Percentiles rank a stretch among this genome's conserved stretches.
phyloP scores from a whole-genome alignment of 2,329 filamentous ascomycete genomes.

The Aureobasidium musti region DNA sequence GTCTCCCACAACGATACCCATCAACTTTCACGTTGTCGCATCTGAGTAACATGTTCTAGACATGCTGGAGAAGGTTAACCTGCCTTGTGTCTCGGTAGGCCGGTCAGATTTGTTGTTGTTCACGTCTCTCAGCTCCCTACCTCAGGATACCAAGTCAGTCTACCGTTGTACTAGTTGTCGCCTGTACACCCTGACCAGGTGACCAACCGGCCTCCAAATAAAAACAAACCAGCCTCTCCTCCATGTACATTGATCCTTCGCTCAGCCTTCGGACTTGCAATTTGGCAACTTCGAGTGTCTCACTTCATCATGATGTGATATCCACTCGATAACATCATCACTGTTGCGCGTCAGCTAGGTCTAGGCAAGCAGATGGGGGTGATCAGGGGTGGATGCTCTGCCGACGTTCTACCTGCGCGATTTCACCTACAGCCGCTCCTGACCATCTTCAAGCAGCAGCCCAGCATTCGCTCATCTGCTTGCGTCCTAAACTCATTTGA shows the following conservation, averaged over 20 bases:
- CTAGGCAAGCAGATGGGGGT: neutral
- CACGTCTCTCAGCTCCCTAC: neutral
- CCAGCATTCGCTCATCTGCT: neutral
- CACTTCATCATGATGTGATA: constrained; percentile 12
- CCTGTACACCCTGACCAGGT: neutral
- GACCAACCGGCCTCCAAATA: constrained; percentile 18
- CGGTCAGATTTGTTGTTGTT: neutral
- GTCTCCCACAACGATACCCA: constrained; percentile 5
- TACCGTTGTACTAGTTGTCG: constrained; percentile 14
- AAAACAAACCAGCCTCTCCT: constrained; percentile 22
- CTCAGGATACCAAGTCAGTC: constrained; percentile 3
- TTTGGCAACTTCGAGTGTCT: neutral
- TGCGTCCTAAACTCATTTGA: neutral
- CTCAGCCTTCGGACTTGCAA: neutral
- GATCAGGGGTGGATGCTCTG: constrained; percentile 21
- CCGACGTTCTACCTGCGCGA: neutral
- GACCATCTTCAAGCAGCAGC: neutral
- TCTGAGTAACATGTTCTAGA: constrained; percentile 30
- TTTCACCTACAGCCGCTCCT: neutral
- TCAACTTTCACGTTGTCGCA: constrained; percentile 23
- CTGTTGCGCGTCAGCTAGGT: neutral
- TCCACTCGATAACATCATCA: constrained; percentile 11
- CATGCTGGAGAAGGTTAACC: constrained; percentile 26
- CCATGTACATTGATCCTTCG: constrained; percentile 14
- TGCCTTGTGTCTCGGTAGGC: constrained; percentile 16